phyloP scores from a whole-genome alignment of 768 basidiomycete genomes.

The Termitomyces sp. region DNA sequence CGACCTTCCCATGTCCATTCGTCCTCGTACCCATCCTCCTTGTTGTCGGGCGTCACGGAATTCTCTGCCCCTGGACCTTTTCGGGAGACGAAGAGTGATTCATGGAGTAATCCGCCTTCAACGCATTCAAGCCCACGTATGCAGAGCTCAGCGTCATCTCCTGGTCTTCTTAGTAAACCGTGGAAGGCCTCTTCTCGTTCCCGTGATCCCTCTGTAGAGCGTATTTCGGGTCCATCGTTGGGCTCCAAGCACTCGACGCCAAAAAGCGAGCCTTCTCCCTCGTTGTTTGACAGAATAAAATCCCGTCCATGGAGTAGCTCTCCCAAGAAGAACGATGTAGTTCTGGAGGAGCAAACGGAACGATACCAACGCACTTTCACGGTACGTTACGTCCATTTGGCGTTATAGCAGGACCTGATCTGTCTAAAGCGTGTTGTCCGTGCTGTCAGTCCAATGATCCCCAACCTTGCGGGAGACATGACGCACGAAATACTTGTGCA shows the following conservation, averaged over 20 bases:
- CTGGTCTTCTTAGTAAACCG: background rate
- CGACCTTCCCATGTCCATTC: background rate
- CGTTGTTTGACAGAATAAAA: background rate
- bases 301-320: background rate
- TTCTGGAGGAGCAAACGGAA: background rate
- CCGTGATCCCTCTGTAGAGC: slow-evolving; percentile 3
- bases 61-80: background rate
- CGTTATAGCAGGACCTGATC: too few relatives aligned
- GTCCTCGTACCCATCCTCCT: slow-evolving; percentile 2
- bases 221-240: background rate
- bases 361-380: background rate
- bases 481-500: slow-evolving; percentile 32
- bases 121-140: slow-evolving; percentile 1
- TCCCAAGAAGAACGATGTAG: background rate
- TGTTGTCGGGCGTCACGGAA: background rate
- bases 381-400: background rate
- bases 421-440: slow-evolving; percentile 27
- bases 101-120: background rate
- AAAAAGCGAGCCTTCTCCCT: background rate
- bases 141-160: background rate
- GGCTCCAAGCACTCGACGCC: background rate
- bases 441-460: slow-evolving; percentile 25
- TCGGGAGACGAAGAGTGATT: background rate
- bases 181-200: background rate
- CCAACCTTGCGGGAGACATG: slow-evolving; percentile 31